A percentile compares a stretch with the other conserved stretches of the same genome.
Conservation (phyloP, 2,329 filamentous ascomycete genomes). For the Myriosclerotinia curreyana region DNA sequence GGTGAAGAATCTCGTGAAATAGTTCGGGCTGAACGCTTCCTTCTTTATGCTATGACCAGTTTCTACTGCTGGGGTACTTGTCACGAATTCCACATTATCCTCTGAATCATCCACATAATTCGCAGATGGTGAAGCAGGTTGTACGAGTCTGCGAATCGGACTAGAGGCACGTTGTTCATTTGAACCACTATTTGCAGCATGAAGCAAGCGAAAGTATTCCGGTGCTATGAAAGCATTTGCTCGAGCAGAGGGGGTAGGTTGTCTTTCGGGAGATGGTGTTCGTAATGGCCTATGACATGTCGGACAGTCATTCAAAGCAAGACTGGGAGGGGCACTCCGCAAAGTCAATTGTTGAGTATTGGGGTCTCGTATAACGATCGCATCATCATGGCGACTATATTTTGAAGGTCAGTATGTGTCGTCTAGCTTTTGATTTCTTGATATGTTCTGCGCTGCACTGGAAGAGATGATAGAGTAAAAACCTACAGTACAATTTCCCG, state of each 20-base stretch:
- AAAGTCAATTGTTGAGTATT: slow-evolving; percentile 82
- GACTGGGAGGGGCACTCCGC: slow-evolving; percentile 53
- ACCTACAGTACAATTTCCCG: slow-evolving; percentile 78
- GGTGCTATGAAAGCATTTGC: slow-evolving; percentile 71
- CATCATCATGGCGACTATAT: slow-evolving; percentile 81
- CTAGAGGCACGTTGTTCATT: slow-evolving; percentile 48
- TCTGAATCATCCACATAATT: slow-evolving; percentile 33
- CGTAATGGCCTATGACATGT: slow-evolving; percentile 40
- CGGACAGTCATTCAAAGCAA: slow-evolving; percentile 73
- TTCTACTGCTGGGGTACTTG: slow-evolving; percentile 47
- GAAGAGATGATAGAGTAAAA: slow-evolving; percentile 15
- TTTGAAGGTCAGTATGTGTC: slow-evolving; percentile 24
- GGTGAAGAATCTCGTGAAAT: slow-evolving; percentile 90
- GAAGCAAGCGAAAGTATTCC: slow-evolving; percentile 93
- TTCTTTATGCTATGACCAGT: slow-evolving; percentile 71
- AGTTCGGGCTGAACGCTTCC: slow-evolving; percentile 85
- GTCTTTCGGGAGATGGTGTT: slow-evolving; percentile 51
- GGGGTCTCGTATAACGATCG: slow-evolving; percentile 87
- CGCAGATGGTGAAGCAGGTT: slow-evolving; percentile 34
- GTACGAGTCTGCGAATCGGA: slow-evolving; percentile 50
- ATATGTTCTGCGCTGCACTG: not conserved
- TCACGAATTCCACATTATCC: slow-evolving; percentile 47
- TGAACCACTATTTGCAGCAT: slow-evolving; percentile 49
- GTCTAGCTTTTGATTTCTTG: not conserved
- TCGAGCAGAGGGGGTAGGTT: slow-evolving; percentile 41